These are phyloP conservation scores for Rhododendron simsii DNA, from an alignment of 148 eudicot species.

Conservation along the genomic window DNA sequence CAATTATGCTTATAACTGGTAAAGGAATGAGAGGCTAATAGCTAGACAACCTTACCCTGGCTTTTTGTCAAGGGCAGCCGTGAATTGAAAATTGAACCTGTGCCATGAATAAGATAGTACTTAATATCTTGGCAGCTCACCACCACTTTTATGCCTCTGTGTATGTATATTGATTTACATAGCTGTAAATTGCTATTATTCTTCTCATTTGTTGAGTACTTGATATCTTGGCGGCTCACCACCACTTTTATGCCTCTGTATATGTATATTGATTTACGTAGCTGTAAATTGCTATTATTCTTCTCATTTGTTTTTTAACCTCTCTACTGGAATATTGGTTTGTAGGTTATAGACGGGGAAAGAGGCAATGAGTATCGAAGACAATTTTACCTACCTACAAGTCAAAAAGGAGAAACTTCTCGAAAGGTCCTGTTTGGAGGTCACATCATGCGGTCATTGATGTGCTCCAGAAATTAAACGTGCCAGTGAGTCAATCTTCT, in stretches of 20 bases:
- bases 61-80: too few species aligned
- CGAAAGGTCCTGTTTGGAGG: conserved; percentile 38
- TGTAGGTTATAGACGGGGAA: conserved; percentile 88
- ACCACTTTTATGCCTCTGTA: not conserved
- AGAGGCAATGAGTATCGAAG: conserved; percentile 70
- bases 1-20: too few species aligned
- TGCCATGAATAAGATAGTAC: too few species aligned
- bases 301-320: not conserved
- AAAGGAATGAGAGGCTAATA: too few species aligned
- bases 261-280: not conserved
- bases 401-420: conserved; percentile 58
- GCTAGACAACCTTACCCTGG: too few species aligned
- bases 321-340: conserved; percentile 5
- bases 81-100: too few species aligned
- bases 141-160: not conserved
- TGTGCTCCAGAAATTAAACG: conserved; percentile 54
- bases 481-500: conserved; percentile 52
- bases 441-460: conserved; percentile 51
- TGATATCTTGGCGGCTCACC: too few species aligned
- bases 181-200: not conserved
- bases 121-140: too few species aligned
- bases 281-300: not conserved
- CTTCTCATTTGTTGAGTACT: too few species aligned
- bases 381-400: conserved; percentile 83
- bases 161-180: not conserved